These are phyloP conservation scores for Handroanthus guayacan DNA, from an alignment of 257 asterid species.

Conservation along the genomic window DNA sequence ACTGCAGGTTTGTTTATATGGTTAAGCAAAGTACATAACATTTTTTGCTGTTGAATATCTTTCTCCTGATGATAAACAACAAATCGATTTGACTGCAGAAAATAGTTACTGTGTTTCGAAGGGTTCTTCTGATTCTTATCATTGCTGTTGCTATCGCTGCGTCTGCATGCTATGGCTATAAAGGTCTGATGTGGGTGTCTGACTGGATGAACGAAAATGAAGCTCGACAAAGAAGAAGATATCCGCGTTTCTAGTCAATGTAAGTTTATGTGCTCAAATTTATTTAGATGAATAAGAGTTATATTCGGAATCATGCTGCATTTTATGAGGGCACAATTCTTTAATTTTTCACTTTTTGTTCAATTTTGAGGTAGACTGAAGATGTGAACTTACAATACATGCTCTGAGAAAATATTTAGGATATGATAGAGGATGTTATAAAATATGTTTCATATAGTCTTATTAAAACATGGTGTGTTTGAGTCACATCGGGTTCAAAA, in stretches of 20 bases:
- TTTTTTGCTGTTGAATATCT: slow-evolving; percentile 17
- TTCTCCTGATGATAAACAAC: slow-evolving; percentile 5
- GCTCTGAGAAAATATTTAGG: too few relatives aligned
- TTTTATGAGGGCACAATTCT: not conserved
- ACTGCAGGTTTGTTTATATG: slow-evolving; percentile 60
- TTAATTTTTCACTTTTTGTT: not conserved
- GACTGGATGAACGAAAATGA: slow-evolving; percentile 89
- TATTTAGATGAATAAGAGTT: not conserved
- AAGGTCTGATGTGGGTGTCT: slow-evolving; percentile 72
- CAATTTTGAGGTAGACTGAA: not conserved
- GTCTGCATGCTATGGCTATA: slow-evolving; percentile 60
- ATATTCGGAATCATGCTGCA: not conserved
- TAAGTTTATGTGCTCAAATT: not conserved
- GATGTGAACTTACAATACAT: not conserved
- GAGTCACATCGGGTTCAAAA: too few relatives aligned
- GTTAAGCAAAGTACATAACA: not conserved
- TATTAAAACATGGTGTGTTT: too few relatives aligned
- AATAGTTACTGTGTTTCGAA: slow-evolving; percentile 43
- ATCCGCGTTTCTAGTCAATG: slow-evolving; percentile 41
- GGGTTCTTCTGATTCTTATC: slow-evolving; percentile 49
- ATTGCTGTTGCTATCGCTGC: slow-evolving; percentile 44
- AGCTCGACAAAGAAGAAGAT: slow-evolving; percentile 55
- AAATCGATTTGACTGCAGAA: slow-evolving; percentile 51
- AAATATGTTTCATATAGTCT: too few relatives aligned
- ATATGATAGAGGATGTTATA: too few relatives aligned